phyloP scores from a whole-genome alignment of 2,329 filamentous ascomycete genomes.

The Knoxdaviesia proteae region DNA sequence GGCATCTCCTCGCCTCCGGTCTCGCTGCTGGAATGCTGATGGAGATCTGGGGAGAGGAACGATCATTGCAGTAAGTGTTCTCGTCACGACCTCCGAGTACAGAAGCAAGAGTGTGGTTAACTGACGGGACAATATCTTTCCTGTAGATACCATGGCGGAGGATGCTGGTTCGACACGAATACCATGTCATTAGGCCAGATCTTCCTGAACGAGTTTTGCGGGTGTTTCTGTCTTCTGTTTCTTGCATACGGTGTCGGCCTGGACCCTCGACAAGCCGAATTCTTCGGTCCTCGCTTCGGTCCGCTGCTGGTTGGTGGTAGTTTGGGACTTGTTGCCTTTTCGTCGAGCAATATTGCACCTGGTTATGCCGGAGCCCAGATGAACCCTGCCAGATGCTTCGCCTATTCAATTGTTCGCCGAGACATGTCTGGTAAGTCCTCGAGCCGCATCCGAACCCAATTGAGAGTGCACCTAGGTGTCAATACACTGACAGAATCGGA shows the following conservation, averaged over 20 bases:
- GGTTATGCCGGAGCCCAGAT: constrained; percentile 21
- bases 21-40: constrained; percentile 21
- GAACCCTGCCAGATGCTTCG: constrained; percentile 24
- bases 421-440: constrained; percentile 7
- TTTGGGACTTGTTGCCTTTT: constrained; percentile 15
- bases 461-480: not conserved
- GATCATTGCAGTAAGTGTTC: constrained; percentile 10
- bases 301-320: constrained; percentile 25
- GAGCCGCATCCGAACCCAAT: not conserved
- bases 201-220: constrained; percentile 25
- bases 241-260: constrained; percentile 30
- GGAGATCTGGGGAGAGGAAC: constrained; percentile 13
- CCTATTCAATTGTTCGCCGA: constrained; percentile 16
- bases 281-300: constrained; percentile 26
- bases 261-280: constrained; percentile 26
- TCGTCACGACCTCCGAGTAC: not conserved
- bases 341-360: constrained; percentile 15
- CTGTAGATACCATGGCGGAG: constrained; percentile 11
- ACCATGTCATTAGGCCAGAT: constrained; percentile 16
- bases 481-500: not conserved
- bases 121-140: constrained; percentile 1
- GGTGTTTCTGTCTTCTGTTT: constrained; percentile 13
- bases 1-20: constrained; percentile 22
- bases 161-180: constrained; percentile 16
- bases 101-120: not conserved